Conservation (phyloP, 2,329 filamentous ascomycete genomes). For the Cordyceps militaris region DNA sequence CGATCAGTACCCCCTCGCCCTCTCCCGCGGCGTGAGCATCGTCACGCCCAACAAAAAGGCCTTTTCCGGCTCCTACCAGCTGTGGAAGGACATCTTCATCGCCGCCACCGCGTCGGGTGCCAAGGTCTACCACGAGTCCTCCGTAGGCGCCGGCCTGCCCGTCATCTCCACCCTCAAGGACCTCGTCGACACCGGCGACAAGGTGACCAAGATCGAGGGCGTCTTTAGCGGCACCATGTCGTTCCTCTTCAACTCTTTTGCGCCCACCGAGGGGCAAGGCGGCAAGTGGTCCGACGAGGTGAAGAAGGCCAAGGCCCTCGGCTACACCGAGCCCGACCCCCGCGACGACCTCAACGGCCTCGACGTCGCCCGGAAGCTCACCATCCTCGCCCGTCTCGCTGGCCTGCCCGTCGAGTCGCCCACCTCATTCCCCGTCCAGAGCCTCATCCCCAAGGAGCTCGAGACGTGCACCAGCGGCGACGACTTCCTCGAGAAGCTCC, state of each 20-base stretch:
- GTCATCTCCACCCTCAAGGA: conserved; percentile 92
- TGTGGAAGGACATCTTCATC: conserved; percentile 84
- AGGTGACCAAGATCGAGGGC: conserved; percentile 87
- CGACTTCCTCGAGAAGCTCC: conserved; percentile 76
- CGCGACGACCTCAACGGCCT: conserved; percentile 81
- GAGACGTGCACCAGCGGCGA: conserved; percentile 70
- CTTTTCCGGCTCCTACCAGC: conserved; percentile 71
- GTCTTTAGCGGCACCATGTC: conserved; percentile 98
- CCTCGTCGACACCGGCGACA: conserved; percentile 87
- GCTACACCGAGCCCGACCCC: conserved; percentile 86
- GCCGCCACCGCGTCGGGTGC: conserved; percentile 64
- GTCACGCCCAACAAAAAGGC: conserved; percentile 99
- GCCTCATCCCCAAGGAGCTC: conserved; percentile 81
- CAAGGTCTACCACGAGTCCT: conserved; percentile 90
- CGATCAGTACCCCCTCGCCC: conserved; percentile 71
- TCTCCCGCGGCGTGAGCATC: conserved; percentile 77
- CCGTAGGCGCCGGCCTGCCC: conserved; percentile 86
- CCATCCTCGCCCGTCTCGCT: conserved; percentile 81
- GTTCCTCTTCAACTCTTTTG: conserved; percentile 97
- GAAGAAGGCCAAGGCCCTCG: conserved; percentile 81
- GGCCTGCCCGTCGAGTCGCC: conserved; percentile 77
- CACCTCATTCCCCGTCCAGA: conserved; percentile 87
- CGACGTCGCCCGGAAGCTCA: conserved; percentile 91
- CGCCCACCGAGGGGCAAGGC: conserved; percentile 65
- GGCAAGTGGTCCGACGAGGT: conserved; percentile 90